Evolutionary conservation across 2,329 filamentous ascomycete genomes (phyloP).

Genomic region (Geosmithia putterillii): DNA sequence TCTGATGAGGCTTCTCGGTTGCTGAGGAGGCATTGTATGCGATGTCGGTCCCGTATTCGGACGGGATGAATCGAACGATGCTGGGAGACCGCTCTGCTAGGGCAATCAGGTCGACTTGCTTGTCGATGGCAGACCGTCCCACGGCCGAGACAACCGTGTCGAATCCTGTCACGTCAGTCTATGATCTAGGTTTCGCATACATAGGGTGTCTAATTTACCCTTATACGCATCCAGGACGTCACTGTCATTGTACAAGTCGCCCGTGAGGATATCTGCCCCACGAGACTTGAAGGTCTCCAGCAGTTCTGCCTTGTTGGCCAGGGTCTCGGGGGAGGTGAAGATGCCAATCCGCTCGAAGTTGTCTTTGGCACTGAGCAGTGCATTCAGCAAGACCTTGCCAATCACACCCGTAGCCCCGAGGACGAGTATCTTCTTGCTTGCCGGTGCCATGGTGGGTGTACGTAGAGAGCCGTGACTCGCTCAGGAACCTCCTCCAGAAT

Average conservation of each 20-base stretch:
- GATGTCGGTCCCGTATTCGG: constrained; percentile 55
- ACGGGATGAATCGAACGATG: constrained; percentile 54
- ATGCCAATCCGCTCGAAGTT: neutral
- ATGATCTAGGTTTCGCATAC: neutral
- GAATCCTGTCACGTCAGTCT: too few relatives aligned
- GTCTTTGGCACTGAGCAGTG: neutral
- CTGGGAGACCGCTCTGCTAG: constrained; percentile 40
- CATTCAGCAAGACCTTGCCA: neutral
- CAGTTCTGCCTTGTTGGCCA: neutral
- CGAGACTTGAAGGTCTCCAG: constrained; percentile 7
- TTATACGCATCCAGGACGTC: constrained; percentile 46
- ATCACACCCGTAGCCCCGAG: neutral
- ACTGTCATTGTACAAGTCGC: constrained; percentile 21
- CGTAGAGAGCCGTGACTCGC: too few relatives aligned
- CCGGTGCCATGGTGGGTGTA: too few relatives aligned
- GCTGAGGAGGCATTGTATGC: constrained; percentile 46
- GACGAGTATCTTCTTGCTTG: neutral
- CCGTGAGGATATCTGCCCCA: constrained; percentile 11
- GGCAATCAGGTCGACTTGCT: constrained; percentile 49
- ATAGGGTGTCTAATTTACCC: constrained; percentile 11
- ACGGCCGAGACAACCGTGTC: constrained; percentile 56
- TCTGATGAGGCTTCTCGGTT: constrained; percentile 54
- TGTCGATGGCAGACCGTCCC: constrained; percentile 47
- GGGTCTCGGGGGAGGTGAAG: neutral
- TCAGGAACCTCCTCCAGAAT: too few relatives aligned